Evolutionary conservation across 306 rosid species (phyloP), one percentile per base, ranked within the genome.

Genomic region (Vigna hirtella): DNA sequence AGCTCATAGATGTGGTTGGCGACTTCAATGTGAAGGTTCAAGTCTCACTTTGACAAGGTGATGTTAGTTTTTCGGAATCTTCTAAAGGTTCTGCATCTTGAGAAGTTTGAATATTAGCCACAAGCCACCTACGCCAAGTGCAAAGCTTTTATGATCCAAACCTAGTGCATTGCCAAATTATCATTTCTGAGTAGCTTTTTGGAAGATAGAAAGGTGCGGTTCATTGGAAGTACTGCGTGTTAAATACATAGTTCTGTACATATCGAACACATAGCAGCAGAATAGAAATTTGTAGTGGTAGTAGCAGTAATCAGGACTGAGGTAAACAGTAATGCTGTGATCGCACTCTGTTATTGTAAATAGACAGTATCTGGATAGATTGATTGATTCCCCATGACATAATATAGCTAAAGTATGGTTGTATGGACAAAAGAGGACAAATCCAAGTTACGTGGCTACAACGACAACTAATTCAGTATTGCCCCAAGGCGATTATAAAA

Each of bases 1-100:
- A 81, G 76, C 77, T 86, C 83, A 24, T 89, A 85, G 55, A 80
- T 76, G 78, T 55, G 36, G 65, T 45, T 63, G 49, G 52, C 71
- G 61, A 48, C 74, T 73, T 79, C 56, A 65, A 34, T 57, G 28
- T 26, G 43, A 61, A 65, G 50, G 56, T 42, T 74, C 20, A 8
- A 57, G 73, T 48, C 45, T 56, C 59, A 64, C 55, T 47, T 63
- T 42, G 57, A 74, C 42, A 50, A 69, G 34, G 56, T 70, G 75
- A 53, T 71, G 70, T 34, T 61, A 71, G 18, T 67, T 32, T 71
- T 70, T 43, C 59, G 67, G 45, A 66, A 43, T 72, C 48, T 64
- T 50, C 38, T 47, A 45, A 28, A 15, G 76, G 74, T 76, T 45
- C 76, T 22, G 72, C 62, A 68, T 73, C 50, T 42, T 51, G 56